Evolutionary conservation across 805 yeast species (phyloP).

Genomic region (Phaffomyces thermotolerans): DNA sequence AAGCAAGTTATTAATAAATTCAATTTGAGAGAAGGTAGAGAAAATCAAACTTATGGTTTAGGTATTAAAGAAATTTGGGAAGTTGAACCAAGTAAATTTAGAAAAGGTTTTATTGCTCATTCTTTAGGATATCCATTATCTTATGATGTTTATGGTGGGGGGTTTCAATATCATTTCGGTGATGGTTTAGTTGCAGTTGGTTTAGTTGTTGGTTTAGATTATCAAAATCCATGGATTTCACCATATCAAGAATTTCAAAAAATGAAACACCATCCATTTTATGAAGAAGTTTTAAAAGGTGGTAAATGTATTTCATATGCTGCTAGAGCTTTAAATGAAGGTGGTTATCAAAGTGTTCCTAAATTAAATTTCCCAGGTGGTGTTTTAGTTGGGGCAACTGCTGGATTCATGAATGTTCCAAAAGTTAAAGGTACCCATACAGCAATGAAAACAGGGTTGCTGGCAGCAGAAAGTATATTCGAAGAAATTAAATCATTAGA

Average conservation of each 20-base stretch:
- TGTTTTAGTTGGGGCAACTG: constrained; percentile 87
- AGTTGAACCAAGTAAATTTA: constrained; percentile 74
- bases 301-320: constrained; percentile 93
- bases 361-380: constrained; percentile 93
- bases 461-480: constrained; percentile 85
- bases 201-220: constrained; percentile 90
- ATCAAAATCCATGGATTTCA: constrained; percentile 88
- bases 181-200: constrained; percentile 90
- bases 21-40: constrained; percentile 54
- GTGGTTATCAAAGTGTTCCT: constrained; percentile 93
- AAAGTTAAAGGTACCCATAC: constrained; percentile 97
- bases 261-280: constrained; percentile 88
- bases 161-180: constrained; percentile 95
- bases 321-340: constrained; percentile 95
- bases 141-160: constrained; percentile 83
- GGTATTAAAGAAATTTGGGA: constrained; percentile 98
- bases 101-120: constrained; percentile 76
- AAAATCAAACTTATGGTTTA: constrained; percentile 87
- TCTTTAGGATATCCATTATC: constrained; percentile 83
- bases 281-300: constrained; percentile 63
- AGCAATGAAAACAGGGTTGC: constrained; percentile 91
- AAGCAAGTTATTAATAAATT: constrained; percentile 68
- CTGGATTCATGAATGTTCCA: constrained; percentile 96
- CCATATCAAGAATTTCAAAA: constrained; percentile 95
- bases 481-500: constrained; percentile 40